Evolutionary conservation across 768 basidiomycete species (phyloP).

Genomic region (Tylopilus balloui): DNA sequence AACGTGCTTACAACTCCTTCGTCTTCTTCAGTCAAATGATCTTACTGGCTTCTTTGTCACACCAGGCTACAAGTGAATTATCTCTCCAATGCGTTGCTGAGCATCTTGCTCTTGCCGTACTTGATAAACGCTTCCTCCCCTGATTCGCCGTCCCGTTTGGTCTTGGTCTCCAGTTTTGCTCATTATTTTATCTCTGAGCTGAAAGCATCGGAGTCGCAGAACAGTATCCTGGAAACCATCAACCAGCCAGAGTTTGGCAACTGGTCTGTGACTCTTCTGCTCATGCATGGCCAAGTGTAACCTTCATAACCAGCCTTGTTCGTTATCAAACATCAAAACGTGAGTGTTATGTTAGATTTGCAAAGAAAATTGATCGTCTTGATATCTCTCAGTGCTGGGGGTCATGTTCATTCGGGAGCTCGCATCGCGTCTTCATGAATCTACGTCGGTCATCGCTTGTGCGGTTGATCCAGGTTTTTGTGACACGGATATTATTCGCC

Average conservation of each 20-base stretch:
- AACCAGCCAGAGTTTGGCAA: slow-evolving; percentile 22
- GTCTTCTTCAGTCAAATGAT: not conserved
- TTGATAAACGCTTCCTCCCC: slow-evolving; percentile 23
- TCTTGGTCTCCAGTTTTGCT: slow-evolving; percentile 30
- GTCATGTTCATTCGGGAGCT: slow-evolving; percentile 35
- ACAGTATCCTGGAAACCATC: slow-evolving; percentile 23
- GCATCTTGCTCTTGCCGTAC: slow-evolving; percentile 33
- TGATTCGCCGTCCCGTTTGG: slow-evolving; percentile 24
- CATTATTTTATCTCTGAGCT: slow-evolving; percentile 18
- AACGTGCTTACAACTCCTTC: slow-evolving; percentile 27
- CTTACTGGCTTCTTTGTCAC: not conserved
- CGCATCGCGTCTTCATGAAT: slow-evolving; percentile 21
- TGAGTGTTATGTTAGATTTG: slow-evolving; percentile 7
- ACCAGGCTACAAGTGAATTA: slow-evolving; percentile 35
- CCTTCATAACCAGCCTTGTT: slow-evolving; percentile 2
- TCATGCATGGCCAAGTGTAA: not conserved
- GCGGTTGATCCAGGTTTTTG: slow-evolving; percentile 34
- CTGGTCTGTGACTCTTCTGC: slow-evolving; percentile 11
- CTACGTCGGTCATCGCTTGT: slow-evolving; percentile 23
- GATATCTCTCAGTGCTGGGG: slow-evolving; percentile 23
- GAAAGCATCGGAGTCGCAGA: slow-evolving; percentile 2
- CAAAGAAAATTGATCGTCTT: not conserved
- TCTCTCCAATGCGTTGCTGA: slow-evolving; percentile 31
- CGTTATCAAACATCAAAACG: slow-evolving; percentile 28
- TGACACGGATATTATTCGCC: slow-evolving; percentile 26